A percentile compares a stretch with the other conserved stretches of the same genome.
Evolutionary conservation across 129 eudicot species (phyloP).

Genomic region (Escallonia rubra): DNA sequence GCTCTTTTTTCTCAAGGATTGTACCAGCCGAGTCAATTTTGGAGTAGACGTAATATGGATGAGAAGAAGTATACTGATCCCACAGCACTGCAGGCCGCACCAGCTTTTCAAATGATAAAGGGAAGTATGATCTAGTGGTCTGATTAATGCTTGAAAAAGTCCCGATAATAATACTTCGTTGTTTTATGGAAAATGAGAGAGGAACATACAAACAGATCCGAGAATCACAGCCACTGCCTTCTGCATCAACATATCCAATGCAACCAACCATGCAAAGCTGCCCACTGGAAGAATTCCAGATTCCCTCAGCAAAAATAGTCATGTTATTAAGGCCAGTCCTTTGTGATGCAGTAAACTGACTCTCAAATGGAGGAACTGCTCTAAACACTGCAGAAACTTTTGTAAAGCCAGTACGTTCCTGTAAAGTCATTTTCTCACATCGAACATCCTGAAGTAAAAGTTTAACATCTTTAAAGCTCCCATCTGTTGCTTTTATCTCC

Average conservation of each 20-base stretch:
- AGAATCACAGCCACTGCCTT: conserved; percentile 48
- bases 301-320: conserved; percentile 90
- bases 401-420: conserved; percentile 19
- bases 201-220: conserved; percentile 83
- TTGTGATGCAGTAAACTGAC: conserved; percentile 51
- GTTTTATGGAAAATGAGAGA: conserved; percentile 71
- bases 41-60: conserved; percentile 61
- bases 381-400: conserved; percentile 66
- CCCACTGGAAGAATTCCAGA: conserved; percentile 83
- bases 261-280: conserved; percentile 97
- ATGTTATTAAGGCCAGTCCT: conserved; percentile 74
- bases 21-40: conserved; percentile 58
- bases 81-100: conserved; percentile 61
- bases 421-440: conserved; percentile 37
- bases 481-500: conserved; percentile 58
- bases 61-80: conserved; percentile 54
- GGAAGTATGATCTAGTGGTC: conserved; percentile 40
- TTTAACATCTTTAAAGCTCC: conserved; percentile 62
- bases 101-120: conserved; percentile 62
- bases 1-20: conserved; percentile 74
- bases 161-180: conserved; percentile 73
- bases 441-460: conserved; percentile 72
- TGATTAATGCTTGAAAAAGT: conserved; percentile 51
- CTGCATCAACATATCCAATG: conserved; percentile 33
- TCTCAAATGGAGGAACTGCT: conserved; percentile 54